A percentile compares a stretch with the other conserved stretches of the same genome.
Conservation (phyloP, 305 asterid genomes). For the Solanum hybrid region DNA sequence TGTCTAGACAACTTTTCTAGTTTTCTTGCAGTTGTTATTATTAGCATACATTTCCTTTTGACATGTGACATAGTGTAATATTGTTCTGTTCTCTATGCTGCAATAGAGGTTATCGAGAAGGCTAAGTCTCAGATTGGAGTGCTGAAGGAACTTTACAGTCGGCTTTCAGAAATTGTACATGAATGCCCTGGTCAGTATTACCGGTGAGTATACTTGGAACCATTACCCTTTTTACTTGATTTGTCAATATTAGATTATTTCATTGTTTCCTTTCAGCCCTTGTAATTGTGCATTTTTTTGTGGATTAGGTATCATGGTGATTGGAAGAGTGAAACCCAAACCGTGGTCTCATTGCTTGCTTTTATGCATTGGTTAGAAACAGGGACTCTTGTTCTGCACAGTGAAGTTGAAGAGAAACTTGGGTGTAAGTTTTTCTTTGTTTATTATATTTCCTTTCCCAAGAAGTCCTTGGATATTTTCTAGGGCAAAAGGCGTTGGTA, state of each 20-base stretch:
- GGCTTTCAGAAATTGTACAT: slow-evolving; percentile 54
- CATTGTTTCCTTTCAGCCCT: neutral
- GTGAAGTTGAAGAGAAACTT: slow-evolving; percentile 76
- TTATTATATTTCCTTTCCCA: neutral
- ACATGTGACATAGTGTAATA: neutral
- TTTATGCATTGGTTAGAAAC: slow-evolving; percentile 84
- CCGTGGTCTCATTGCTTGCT: slow-evolving; percentile 65
- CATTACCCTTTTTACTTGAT: slow-evolving; percentile 5
- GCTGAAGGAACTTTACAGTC: slow-evolving; percentile 41
- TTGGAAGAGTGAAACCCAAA: slow-evolving; percentile 80
- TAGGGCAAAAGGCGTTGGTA: neutral
- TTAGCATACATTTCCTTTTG: slow-evolving; percentile 7
- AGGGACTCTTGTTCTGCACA: slow-evolving; percentile 66
- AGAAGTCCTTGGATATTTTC: neutral
- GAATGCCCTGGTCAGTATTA: slow-evolving; percentile 85
- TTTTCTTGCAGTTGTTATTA: neutral
- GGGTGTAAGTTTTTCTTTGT: slow-evolving; percentile 51
- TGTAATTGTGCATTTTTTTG: neutral
- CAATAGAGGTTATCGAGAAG: slow-evolving; percentile 65
- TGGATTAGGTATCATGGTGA: slow-evolving; percentile 64
- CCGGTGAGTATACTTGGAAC: slow-evolving; percentile 32
- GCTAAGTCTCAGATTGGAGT: slow-evolving; percentile 49
- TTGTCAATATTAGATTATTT: neutral
- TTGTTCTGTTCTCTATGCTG: neutral
- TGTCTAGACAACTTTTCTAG: neutral